Conservation (phyloP, 2,329 filamentous ascomycete genomes). For the Fusarium oxysporum region DNA sequence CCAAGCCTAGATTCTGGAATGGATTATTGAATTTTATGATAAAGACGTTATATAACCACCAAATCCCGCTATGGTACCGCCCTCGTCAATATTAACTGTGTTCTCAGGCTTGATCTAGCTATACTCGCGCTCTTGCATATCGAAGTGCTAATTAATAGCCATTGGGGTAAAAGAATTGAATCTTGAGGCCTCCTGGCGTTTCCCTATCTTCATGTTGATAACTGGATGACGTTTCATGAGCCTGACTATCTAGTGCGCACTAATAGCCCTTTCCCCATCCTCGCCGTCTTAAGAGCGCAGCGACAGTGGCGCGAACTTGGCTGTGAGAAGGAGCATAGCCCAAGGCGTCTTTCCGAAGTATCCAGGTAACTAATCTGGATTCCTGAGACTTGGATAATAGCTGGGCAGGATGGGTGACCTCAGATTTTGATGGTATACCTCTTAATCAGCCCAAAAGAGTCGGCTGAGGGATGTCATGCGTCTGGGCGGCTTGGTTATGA, state of each 20-base stretch:
- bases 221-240: not conserved
- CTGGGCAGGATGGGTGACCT: not conserved
- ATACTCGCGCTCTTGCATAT: no score
- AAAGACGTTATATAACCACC: no score
- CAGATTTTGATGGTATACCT: not conserved
- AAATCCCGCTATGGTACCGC: no score
- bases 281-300: not conserved
- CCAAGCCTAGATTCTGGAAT: no score
- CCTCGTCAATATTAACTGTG: no score
- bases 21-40: no score
- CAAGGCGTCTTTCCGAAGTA: not conserved
- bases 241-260: not conserved
- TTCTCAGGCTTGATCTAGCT: no score
- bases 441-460: not conserved
- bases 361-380: not conserved
- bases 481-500: not conserved
- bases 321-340: not conserved
- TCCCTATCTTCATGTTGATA: not conserved
- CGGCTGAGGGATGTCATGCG: not conserved
- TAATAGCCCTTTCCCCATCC: not conserved
- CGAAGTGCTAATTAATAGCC: not conserved
- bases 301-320: not conserved
- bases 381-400: not conserved
- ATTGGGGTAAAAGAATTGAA: not conserved
- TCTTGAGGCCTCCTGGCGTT: not conserved